These are phyloP conservation scores for Leptomonas seymouri DNA, from an alignment of 208 protist genomes.

Conservation along the genomic window DNA sequence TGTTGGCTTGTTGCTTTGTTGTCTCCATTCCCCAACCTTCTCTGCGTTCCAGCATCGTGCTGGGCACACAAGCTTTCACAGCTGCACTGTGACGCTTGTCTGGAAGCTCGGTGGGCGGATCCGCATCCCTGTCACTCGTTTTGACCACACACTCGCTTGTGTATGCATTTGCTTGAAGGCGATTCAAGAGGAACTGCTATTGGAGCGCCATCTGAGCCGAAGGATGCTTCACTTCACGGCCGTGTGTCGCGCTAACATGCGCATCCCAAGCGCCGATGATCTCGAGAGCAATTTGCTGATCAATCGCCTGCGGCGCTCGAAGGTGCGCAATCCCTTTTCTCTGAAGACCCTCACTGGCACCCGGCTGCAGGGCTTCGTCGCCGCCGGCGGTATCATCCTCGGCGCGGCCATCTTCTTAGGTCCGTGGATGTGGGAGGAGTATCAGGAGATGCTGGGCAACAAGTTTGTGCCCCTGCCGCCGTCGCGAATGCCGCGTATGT, in stretches of 20 bases:
- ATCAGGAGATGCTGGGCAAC: slow-evolving; percentile 66
- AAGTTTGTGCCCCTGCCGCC: slow-evolving; percentile 68
- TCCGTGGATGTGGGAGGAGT: slow-evolving; percentile 79
- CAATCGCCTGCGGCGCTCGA: slow-evolving; percentile 46
- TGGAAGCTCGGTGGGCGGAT: too few relatives aligned
- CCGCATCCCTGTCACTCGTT: too few relatives aligned
- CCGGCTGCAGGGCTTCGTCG: slow-evolving; percentile 69
- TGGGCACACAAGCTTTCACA: too few relatives aligned
- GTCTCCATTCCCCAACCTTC: too few relatives aligned
- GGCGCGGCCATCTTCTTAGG: slow-evolving; percentile 71
- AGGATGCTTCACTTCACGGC: slow-evolving; percentile 23
- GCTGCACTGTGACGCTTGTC: too few relatives aligned
- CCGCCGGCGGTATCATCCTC: slow-evolving; percentile 66
- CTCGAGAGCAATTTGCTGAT: slow-evolving; percentile 55
- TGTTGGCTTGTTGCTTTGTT: too few relatives aligned
- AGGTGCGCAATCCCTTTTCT: slow-evolving; percentile 31
- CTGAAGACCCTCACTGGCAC: slow-evolving; percentile 60
- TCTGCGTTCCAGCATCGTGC: too few relatives aligned
- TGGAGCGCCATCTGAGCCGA: too few relatives aligned
- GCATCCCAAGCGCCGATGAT: slow-evolving; percentile 33
- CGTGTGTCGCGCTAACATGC: slow-evolving; percentile 10
- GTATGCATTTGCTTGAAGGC: not conserved
- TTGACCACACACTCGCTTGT: not conserved
- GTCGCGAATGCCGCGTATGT: slow-evolving; percentile 69
- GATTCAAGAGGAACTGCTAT: not conserved